Conservation (phyloP, 768 basidiomycete genomes). For the Tulasnella sp. region DNA sequence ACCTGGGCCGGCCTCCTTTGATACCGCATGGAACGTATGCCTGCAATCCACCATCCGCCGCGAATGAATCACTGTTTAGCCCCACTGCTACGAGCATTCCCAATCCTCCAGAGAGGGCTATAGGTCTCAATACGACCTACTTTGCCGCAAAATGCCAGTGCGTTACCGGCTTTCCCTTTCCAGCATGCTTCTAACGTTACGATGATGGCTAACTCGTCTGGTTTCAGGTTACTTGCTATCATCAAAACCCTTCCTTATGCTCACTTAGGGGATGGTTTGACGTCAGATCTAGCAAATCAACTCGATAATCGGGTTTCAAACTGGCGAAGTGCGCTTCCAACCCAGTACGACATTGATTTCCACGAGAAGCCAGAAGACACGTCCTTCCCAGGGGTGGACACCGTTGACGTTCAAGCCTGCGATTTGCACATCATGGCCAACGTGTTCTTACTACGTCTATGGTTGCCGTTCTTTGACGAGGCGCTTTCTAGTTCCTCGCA, state of each 20-base stretch:
- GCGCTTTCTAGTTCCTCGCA: constrained; percentile 6
- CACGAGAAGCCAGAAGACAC: constrained; percentile 33
- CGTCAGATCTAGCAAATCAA: constrained; percentile 57
- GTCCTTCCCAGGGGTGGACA: constrained; percentile 34
- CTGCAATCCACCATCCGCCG: constrained; percentile 49
- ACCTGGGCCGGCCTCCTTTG: constrained; percentile 56
- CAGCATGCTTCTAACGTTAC: constrained; percentile 29
- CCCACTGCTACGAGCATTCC: constrained; percentile 47
- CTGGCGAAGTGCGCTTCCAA: constrained; percentile 52
- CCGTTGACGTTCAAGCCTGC: constrained; percentile 49
- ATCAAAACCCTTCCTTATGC: constrained; percentile 44
- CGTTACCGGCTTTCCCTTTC: neutral
- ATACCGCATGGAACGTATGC: constrained; percentile 55
- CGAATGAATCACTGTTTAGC: constrained; percentile 52
- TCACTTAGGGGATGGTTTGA: constrained; percentile 34
- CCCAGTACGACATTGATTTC: constrained; percentile 44
- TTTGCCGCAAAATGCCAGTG: constrained; percentile 61
- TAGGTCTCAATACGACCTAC: constrained; percentile 40
- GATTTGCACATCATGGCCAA: constrained; percentile 60
- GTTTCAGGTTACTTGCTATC: constrained; percentile 43
- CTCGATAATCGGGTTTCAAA: constrained; percentile 55
- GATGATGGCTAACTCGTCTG: neutral
- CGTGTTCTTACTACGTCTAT: constrained; percentile 58
- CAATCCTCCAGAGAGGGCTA: constrained; percentile 32
- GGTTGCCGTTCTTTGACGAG: constrained; percentile 59